These are phyloP conservation scores for Ceratocystis destructans DNA, from an alignment of 2,329 filamentous ascomycete species.

Conservation along the genomic window DNA sequence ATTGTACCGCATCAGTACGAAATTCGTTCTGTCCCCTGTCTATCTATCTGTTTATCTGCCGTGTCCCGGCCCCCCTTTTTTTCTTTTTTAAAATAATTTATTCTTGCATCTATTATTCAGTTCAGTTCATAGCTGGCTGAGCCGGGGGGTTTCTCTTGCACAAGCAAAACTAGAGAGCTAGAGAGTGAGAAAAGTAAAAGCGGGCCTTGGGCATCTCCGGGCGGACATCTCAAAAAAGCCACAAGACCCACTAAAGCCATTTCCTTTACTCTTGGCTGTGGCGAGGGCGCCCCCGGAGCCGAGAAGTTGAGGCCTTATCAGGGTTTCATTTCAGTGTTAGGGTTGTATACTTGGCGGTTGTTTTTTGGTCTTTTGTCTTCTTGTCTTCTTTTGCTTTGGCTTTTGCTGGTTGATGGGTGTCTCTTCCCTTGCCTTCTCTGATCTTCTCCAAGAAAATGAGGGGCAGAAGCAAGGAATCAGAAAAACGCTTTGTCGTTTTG, in stretches of 20 bases:
- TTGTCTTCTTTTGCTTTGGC: too few species aligned
- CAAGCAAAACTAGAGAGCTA: too few species aligned
- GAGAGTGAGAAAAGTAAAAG: too few species aligned
- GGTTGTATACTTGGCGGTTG: too few species aligned
- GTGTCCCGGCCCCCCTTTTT: background rate
- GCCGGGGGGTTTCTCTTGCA: background rate
- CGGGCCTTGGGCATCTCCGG: background rate
- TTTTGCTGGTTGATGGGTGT: background rate
- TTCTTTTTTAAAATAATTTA: background rate
- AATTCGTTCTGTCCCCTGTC: background rate
- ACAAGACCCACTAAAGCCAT: background rate
- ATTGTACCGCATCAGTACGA: background rate
- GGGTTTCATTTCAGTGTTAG: too few species aligned
- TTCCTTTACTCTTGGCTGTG: background rate
- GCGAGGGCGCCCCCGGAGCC: background rate
- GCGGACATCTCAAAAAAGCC: background rate
- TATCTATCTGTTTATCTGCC: background rate
- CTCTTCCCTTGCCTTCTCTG: too few species aligned
- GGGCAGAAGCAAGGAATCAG: background rate
- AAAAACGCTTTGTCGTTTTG: too few species aligned
- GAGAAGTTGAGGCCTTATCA: background rate
- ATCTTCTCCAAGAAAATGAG: background rate
- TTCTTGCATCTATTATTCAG: too few species aligned
- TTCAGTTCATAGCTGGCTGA: background rate
- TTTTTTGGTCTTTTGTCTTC: background rate